These are phyloP conservation scores for Chaetomium cochliodes DNA, from an alignment of 495 filamentous ascomycete species.

Conservation along the genomic window DNA sequence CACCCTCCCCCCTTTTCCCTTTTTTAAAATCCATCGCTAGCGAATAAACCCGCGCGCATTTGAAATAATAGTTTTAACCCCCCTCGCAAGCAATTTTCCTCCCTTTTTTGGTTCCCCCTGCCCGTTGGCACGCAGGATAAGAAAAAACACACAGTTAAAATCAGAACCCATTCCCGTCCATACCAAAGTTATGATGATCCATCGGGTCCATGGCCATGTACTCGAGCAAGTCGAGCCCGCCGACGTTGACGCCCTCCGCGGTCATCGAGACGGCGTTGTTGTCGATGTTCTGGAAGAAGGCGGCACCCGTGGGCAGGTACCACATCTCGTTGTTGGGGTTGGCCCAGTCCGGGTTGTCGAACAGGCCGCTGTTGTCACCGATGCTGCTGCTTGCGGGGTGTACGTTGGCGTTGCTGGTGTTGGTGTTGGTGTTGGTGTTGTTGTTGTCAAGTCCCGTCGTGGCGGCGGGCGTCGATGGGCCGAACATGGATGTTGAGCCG, in stretches of 20 bases:
- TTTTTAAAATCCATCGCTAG: conserved; percentile 2
- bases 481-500: conserved; percentile 48
- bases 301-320: conserved; percentile 56
- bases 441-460: conserved; percentile 34
- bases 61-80: neutral
- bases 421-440: neutral
- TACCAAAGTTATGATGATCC: conserved; percentile 31
- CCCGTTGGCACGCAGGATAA: neutral
- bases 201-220: conserved; percentile 57
- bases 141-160: neutral
- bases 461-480: conserved; percentile 46
- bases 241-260: conserved; percentile 58
- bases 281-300: conserved; percentile 55
- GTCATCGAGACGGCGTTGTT: conserved; percentile 55
- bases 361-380: conserved; percentile 30
- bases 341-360: conserved; percentile 46
- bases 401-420: neutral
- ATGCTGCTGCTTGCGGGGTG: conserved; percentile 13
- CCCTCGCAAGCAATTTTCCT: neutral
- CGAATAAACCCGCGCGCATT: neutral
- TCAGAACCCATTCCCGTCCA: conserved; percentile 39
- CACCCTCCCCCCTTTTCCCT: neutral
- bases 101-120: neutral
- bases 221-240: conserved; percentile 56
- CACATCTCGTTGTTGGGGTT: conserved; percentile 53